Evolutionary conservation across 2,329 filamentous ascomycete genomes (phyloP), one percentile per base, ranked within the genome.

Genomic region (Sphaerulina populicola): DNA sequence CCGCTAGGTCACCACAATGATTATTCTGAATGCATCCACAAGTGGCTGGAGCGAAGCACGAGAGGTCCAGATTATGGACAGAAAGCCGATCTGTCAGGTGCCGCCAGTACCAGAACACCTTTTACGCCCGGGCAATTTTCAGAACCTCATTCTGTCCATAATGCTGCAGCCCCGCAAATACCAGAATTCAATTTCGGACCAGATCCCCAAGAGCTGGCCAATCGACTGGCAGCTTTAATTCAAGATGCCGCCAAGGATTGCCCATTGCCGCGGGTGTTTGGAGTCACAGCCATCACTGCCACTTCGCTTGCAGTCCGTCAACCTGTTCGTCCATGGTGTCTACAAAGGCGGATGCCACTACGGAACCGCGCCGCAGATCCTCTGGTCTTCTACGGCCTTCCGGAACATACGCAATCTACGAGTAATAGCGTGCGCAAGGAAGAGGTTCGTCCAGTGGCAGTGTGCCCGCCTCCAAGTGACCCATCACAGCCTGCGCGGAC

Each of bases 21-120:
- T 36, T 58, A 53, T 44, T 56, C 50, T 36, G 51, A 53, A 10
- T 56, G 53, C 31, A 48, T 54, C 12, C 29, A 54, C 36, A 37
- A 51, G 15, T 51, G 50, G 52, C 49, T 54, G 5, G 31, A 47
- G 15, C 36, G 40, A 14, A 54, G 49, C 35, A 47, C 49, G 29
- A 29, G 36, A 27, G 54, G 54, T 41, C 47, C 51, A 9, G 44
- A 54, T 9, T 56, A 51, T 21, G 30, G 43, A 33, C 37, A 38
- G 14, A 40, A 48, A 12, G 44, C 42, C 15, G 38, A 49, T 33
- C 37, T 43, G 27, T 40, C 44, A 14, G 21, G 30, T 18, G 39
- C 42, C 7, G 44, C 46, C 9, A 33, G 37, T 27, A 41, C 23
- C 29, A 15, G 33, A 21, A 39, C 42, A 8, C 37, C 29, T n/a